A percentile compares a stretch with the other conserved stretches of the same genome.
These are phyloP conservation scores for Sugiyamaella castrensis DNA, from an alignment of 1,139 yeast species.

Conservation along the genomic window DNA sequence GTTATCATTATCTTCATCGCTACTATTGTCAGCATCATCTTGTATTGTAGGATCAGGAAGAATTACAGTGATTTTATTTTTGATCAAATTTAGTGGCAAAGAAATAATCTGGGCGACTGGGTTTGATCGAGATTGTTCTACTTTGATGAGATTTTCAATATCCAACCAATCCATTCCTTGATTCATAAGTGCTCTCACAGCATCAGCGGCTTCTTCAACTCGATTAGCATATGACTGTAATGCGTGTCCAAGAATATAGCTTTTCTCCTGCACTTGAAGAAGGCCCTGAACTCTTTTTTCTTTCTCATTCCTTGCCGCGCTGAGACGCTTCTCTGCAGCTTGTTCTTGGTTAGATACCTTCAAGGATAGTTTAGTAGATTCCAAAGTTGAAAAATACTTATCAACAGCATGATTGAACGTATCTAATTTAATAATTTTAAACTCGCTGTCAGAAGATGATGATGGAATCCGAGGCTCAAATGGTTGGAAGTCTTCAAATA, in stretches of 20 bases:
- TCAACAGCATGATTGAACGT: conserved; percentile 85
- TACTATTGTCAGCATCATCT: conserved; percentile 17
- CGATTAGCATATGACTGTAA: conserved; percentile 66
- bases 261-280: conserved; percentile 59
- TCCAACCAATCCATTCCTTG: conserved; percentile 96
- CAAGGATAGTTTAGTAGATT: conserved; percentile 71
- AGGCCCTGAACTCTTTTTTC: conserved; percentile 67
- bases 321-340: conserved; percentile 68
- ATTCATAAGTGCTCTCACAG: conserved; percentile 63
- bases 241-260: conserved; percentile 67
- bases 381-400: conserved; percentile 77
- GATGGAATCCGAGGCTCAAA: conserved; percentile 51
- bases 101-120: conserved; percentile 59
- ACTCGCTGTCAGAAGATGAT: conserved; percentile 30
- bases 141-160: conserved; percentile 68
- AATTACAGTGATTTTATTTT: conserved; percentile 61
- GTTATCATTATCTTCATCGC: conserved; percentile 34
- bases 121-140: conserved; percentile 68
- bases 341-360: conserved; percentile 73
- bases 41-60: conserved; percentile 52
- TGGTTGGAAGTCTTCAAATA: conserved; percentile 85
- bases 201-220: conserved; percentile 68
- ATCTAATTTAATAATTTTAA: conserved; percentile 24
- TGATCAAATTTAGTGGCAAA: conserved; percentile 66
- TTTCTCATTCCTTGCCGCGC: conserved; percentile 72